Conservation (phyloP, 2,329 filamentous ascomycete genomes). For the Helicocarpus griseus region DNA sequence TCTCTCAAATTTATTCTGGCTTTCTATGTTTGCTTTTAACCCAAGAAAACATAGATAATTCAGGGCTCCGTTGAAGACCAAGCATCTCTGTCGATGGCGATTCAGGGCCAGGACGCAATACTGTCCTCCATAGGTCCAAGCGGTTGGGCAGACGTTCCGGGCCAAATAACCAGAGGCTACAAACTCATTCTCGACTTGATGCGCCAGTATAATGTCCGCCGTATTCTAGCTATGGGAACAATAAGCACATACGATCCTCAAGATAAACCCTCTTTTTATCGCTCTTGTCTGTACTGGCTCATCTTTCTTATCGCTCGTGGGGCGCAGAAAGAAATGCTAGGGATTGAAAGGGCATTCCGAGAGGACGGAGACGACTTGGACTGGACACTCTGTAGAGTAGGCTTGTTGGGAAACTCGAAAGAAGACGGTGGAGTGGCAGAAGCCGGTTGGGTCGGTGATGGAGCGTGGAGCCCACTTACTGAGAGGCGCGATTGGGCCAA, state of each 20-base stretch:
- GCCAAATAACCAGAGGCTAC: conserved; percentile 8
- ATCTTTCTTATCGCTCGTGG: conserved; percentile 8
- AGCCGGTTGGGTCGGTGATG: conserved; percentile 13
- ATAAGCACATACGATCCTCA: conserved; percentile 18
- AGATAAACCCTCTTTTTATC: conserved; percentile 17
- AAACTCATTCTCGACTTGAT: conserved; percentile 18
- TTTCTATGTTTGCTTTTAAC: too few relatives aligned
- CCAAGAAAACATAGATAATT: conserved; percentile 9
- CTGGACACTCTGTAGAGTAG: conserved; percentile 12
- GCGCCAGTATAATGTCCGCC: conserved; percentile 20
- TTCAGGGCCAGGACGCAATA: conserved; percentile 14
- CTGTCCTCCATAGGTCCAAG: conserved; percentile 14
- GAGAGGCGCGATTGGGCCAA: conserved; percentile 13
- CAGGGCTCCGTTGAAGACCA: conserved; percentile 9
- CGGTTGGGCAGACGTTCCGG: background rate
- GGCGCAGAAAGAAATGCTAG: conserved; percentile 9
- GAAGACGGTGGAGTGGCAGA: conserved; percentile 8
- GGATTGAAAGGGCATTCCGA: conserved; percentile 9
- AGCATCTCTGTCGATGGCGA: conserved; percentile 9
- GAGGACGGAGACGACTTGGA: conserved; percentile 10
- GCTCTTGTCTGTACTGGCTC: conserved; percentile 8
- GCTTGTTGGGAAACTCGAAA: conserved; percentile 6
- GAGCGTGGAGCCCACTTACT: conserved; percentile 8
- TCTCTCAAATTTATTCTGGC: too few relatives aligned
- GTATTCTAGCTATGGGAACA: conserved; percentile 28